Conservation (phyloP, 495 filamentous ascomycete species). For the Niebla homalea region DNA sequence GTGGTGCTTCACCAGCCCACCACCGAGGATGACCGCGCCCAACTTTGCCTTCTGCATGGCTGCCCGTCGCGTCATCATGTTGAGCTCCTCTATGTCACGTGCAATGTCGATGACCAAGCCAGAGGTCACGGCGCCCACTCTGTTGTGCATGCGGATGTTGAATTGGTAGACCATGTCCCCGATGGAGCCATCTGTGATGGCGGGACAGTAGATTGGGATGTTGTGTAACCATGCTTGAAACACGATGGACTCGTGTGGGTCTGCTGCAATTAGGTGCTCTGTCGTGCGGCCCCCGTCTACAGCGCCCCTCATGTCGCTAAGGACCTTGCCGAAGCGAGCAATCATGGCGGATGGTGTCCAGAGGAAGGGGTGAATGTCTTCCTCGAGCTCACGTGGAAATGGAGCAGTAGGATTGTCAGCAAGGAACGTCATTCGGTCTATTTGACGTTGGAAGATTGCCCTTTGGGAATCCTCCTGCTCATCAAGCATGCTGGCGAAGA, state of each 20-base stretch:
- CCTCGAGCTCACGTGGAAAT: constrained; percentile 20
- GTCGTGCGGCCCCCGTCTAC: too few relatives aligned
- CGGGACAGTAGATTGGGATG: constrained; percentile 94
- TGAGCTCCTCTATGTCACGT: constrained; percentile 77
- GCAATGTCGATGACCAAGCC: constrained; percentile 79
- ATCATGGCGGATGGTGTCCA: constrained; percentile 91
- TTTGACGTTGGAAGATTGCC: constrained; percentile 6
- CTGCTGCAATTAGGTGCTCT: too few relatives aligned
- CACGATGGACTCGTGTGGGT: constrained; percentile 49
- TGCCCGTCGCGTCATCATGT: constrained; percentile 88
- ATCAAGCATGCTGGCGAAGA: constrained; percentile 77
- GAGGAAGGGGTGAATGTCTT: constrained; percentile 50
- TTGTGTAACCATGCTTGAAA: constrained; percentile 92
- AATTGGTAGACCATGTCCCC: constrained; percentile 80
- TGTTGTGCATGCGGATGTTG: background rate
- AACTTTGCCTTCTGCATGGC: constrained; percentile 69
- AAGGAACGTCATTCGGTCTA: background rate
- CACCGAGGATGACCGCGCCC: constrained; percentile 90
- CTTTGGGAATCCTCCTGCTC: constrained; percentile 69
- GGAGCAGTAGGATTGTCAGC: background rate
- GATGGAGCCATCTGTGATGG: constrained; percentile 83
- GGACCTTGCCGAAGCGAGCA: constrained; percentile 73
- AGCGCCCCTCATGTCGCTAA: constrained; percentile 52
- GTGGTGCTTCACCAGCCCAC: constrained; percentile 89
- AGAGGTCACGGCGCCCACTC: constrained; percentile 68